These are phyloP conservation scores for Phytophthora ramorum DNA, from an alignment of 352 stramenopile species.

Conservation along the genomic window DNA sequence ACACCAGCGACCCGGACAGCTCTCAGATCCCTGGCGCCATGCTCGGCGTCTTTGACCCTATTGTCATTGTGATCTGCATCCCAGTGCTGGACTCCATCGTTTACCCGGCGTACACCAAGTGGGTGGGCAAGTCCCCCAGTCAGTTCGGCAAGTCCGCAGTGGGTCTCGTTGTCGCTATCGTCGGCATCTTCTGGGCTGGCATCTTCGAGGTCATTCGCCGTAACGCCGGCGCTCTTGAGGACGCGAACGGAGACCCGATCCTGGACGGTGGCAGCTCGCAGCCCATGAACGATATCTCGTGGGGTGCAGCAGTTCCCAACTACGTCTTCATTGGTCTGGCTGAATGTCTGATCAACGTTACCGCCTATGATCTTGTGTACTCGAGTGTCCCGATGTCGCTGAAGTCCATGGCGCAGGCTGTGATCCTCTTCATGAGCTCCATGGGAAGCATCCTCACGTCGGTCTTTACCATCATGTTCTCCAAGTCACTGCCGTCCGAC, in stretches of 20 bases:
- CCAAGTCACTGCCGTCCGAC: conserved; percentile 58
- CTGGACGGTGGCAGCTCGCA: conserved; percentile 48
- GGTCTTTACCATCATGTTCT: conserved; percentile 58
- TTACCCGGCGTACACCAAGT: conserved; percentile 49
- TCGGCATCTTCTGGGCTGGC: conserved; percentile 49
- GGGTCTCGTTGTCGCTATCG: conserved; percentile 37
- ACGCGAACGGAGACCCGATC: conserved; percentile 17
- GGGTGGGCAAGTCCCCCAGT: conserved; percentile 31
- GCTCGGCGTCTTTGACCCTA: conserved; percentile 57
- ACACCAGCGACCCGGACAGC: conserved; percentile 41
- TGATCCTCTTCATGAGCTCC: conserved; percentile 52
- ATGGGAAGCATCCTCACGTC: conserved; percentile 61
- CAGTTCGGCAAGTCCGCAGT: conserved; percentile 43
- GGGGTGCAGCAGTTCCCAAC: conserved; percentile 54
- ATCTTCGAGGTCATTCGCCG: conserved; percentile 64
- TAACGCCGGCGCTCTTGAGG: conserved; percentile 47
- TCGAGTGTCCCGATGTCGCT: conserved; percentile 55
- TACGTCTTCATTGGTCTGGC: conserved; percentile 34
- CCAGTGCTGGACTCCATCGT: conserved; percentile 46
- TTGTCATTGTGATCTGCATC: conserved; percentile 50
- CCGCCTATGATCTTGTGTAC: conserved; percentile 70
- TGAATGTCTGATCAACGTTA: conserved; percentile 75
- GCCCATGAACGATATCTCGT: conserved; percentile 70
- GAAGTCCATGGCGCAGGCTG: conserved; percentile 54
- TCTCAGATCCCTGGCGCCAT: conserved; percentile 63